A percentile compares a stretch with the other conserved stretches of the same genome.
phyloP scores from a whole-genome alignment of 2,329 filamentous ascomycete genomes.

The Pseudogymnoascus sp. region DNA sequence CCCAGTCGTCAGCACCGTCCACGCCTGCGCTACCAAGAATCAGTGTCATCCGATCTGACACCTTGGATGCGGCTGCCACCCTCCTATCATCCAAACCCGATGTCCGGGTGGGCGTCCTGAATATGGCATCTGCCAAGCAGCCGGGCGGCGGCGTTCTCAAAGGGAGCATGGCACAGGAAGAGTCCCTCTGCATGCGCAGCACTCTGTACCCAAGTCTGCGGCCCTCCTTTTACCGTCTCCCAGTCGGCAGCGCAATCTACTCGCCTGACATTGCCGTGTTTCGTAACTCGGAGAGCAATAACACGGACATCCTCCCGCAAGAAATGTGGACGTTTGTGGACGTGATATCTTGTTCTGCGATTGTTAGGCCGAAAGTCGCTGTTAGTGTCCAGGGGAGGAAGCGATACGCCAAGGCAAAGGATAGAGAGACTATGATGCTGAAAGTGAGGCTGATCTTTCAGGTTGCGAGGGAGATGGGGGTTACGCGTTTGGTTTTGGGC shows the following conservation, averaged over 20 bases:
- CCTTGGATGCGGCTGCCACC: constrained; percentile 46
- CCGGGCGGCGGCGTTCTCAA: constrained; percentile 59
- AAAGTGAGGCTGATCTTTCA: constrained; percentile 33
- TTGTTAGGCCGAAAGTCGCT: constrained; percentile 17
- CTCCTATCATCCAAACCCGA: constrained; percentile 23
- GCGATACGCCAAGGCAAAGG: constrained; percentile 24
- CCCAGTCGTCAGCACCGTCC: constrained; percentile 9
- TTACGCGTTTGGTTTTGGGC: constrained; percentile 57
- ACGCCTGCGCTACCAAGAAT: constrained; percentile 29
- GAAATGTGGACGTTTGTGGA: constrained; percentile 19
- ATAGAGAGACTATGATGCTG: constrained; percentile 23
- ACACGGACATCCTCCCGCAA: constrained; percentile 39
- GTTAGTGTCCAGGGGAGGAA: not conserved
- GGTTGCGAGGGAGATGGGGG: constrained; percentile 37
- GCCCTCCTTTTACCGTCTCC: constrained; percentile 28
- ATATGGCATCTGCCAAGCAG: constrained; percentile 52
- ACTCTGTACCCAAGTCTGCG: constrained; percentile 44
- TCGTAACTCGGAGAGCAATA: constrained; percentile 39
- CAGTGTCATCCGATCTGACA: constrained; percentile 49
- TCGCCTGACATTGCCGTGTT: constrained; percentile 54
- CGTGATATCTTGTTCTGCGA: constrained; percentile 23
- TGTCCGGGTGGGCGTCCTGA: constrained; percentile 51
- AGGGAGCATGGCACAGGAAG: constrained; percentile 60
- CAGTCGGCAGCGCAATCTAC: constrained; percentile 44
- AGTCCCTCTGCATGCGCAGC: constrained; percentile 59